Percentiles rank a stretch among this genome's conserved stretches.
Conservation (phyloP, 352 stramenopile genomes). For the Globisporangium okanoganense region DNA sequence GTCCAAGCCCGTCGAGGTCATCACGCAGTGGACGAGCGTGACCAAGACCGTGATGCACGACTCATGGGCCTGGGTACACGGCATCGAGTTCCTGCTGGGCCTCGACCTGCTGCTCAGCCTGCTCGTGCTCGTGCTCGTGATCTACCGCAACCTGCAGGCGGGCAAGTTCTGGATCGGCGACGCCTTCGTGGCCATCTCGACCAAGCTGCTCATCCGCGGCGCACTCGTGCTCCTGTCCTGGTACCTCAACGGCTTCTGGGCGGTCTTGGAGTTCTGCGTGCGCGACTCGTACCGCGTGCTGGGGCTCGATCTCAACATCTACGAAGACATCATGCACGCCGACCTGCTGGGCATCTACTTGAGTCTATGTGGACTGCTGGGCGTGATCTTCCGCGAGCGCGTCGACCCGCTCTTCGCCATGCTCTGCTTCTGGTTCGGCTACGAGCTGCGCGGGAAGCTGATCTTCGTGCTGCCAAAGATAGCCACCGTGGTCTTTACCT, state of each 20-base stretch:
- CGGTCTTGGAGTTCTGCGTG: conserved; percentile 32
- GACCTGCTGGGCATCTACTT: conserved; percentile 20
- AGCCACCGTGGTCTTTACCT: neutral
- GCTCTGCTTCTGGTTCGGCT: neutral
- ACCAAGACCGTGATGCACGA: conserved; percentile 8
- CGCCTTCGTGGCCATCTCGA: too few species aligned
- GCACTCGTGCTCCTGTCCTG: conserved; percentile 25
- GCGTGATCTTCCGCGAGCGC: neutral
- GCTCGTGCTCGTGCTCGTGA: conserved; percentile 24
- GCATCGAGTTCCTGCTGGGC: conserved; percentile 32
- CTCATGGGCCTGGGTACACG: conserved; percentile 41
- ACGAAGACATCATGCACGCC: conserved; percentile 30
- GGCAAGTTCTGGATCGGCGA: conserved; percentile 44
- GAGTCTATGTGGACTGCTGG: conserved; percentile 1
- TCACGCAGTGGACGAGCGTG: conserved; percentile 5
- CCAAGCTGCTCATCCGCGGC: conserved; percentile 16
- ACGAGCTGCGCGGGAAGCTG: neutral
- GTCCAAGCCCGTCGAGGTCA: neutral
- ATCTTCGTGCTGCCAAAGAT: neutral
- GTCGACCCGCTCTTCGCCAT: conserved; percentile 4
- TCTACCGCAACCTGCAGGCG: conserved; percentile 22
- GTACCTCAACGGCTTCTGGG: conserved; percentile 33
- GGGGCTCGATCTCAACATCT: conserved; percentile 16
- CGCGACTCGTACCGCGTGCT: conserved; percentile 19
- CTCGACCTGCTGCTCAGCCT: conserved; percentile 29